Evolutionary conservation across 768 basidiomycete genomes (phyloP).

Genomic region (Russula virescens): DNA sequence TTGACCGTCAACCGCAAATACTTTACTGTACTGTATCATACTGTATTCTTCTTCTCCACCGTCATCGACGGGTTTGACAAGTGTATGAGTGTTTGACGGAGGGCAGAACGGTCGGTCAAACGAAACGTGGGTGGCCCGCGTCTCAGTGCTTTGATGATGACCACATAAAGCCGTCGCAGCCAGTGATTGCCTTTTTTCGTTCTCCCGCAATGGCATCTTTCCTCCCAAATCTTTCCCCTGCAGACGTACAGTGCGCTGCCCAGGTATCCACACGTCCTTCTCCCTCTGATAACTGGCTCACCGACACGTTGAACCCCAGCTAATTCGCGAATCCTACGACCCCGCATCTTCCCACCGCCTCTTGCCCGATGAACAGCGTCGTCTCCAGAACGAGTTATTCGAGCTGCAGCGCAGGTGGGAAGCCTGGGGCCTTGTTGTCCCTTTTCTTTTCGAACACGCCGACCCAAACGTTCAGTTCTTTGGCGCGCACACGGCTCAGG

Average conservation of each 20-base stretch:
- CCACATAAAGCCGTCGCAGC: not conserved
- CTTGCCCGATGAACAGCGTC: slow-evolving; percentile 54
- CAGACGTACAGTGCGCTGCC: slow-evolving; percentile 52
- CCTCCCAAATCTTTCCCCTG: slow-evolving; percentile 47
- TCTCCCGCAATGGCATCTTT: slow-evolving; percentile 30
- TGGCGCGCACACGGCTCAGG: slow-evolving; percentile 88
- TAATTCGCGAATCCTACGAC: slow-evolving; percentile 61
- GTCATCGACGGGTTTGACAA: no score
- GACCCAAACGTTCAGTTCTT: slow-evolving; percentile 91
- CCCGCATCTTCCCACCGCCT: slow-evolving; percentile 41
- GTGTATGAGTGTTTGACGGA: no score
- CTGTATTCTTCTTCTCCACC: no score
- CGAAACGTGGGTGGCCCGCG: not conserved
- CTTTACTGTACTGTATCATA: no score
- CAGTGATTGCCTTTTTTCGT: not conserved
- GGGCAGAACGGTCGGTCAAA: no score
- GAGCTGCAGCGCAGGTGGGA: slow-evolving; percentile 71
- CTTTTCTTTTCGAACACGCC: slow-evolving; percentile 54
- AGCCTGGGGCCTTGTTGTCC: slow-evolving; percentile 81
- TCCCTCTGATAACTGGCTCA: slow-evolving; percentile 10
- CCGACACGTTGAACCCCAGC: slow-evolving; percentile 33
- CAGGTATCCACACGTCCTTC: slow-evolving; percentile 40
- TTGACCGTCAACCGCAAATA: no score
- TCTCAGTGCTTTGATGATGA: not conserved
- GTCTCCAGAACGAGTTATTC: slow-evolving; percentile 65